Percentiles rank a stretch among this genome's conserved stretches.
Evolutionary conservation across 2,329 filamentous ascomycete genomes (phyloP).

Genomic region (Hypoxylon sp.): DNA sequence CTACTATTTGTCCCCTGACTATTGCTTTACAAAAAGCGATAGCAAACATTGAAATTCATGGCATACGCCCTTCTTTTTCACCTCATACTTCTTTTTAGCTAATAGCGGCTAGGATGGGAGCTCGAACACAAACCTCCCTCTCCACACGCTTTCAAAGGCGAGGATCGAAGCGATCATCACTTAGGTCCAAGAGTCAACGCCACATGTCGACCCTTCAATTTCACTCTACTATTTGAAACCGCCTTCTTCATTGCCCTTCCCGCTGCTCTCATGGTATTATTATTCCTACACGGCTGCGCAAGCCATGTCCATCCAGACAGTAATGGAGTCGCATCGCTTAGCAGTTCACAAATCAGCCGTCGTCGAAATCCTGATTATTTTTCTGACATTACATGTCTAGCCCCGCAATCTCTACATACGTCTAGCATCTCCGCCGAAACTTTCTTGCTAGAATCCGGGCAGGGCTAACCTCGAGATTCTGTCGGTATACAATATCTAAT

Average conservation of each 20-base stretch:
- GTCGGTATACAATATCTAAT: not conserved
- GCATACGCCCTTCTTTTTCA: not conserved
- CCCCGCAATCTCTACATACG: not conserved
- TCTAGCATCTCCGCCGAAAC: not conserved
- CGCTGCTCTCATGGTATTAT: not conserved
- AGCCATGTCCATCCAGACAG: not conserved
- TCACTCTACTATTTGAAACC: conserved; percentile 16
- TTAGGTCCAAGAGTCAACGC: not conserved
- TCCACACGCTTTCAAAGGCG: not conserved
- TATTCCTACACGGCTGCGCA: not conserved
- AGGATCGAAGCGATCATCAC: not conserved
- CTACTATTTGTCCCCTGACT: not conserved
- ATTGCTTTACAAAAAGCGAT: not conserved
- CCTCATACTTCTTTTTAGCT: not conserved
- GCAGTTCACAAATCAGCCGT: not conserved
- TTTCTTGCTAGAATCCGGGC: not conserved
- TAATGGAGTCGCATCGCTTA: conserved; percentile 1
- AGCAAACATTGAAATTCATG: not conserved
- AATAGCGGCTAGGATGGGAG: not conserved
- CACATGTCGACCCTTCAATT: not conserved
- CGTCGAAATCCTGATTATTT: not conserved
- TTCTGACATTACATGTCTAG: not conserved
- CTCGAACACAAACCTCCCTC: not conserved
- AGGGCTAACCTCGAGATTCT: not conserved
- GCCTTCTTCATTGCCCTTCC: conserved; percentile 6